Evolutionary conservation across 441 rosid genomes (phyloP).

Genomic region (Erysimum pusillum): DNA sequence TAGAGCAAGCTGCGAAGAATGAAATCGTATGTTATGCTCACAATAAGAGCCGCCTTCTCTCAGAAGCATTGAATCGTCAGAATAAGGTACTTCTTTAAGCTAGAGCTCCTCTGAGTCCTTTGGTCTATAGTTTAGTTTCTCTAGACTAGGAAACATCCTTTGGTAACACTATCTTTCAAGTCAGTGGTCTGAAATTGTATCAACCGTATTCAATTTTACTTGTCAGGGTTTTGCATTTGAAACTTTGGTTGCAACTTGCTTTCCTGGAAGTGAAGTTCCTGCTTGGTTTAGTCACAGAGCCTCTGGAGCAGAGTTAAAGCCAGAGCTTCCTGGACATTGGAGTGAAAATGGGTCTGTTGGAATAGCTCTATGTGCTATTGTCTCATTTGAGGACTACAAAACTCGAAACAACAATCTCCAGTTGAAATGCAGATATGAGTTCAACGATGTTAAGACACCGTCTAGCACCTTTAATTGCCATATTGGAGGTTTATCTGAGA

Average conservation of each 20-base stretch:
- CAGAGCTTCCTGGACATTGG: constrained; percentile 16
- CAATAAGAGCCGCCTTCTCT: neutral
- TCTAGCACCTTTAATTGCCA: constrained; percentile 17
- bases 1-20: neutral
- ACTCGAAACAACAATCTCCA: constrained; percentile 7
- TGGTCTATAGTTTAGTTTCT: too few relatives aligned
- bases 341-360: constrained; percentile 15
- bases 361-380: constrained; percentile 31
- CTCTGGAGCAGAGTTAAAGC: constrained; percentile 29
- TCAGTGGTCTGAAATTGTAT: too few relatives aligned
- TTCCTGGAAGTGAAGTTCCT: constrained; percentile 41
- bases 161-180: neutral
- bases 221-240: constrained; percentile 26
- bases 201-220: too few relatives aligned
- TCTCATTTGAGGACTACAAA: constrained; percentile 11
- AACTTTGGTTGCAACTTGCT: constrained; percentile 25
- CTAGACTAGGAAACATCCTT: neutral
- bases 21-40: neutral
- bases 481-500: constrained; percentile 29
- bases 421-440: constrained; percentile 22
- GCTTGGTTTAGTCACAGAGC: constrained; percentile 30
- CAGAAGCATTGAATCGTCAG: constrained; percentile 26
- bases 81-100: constrained; percentile 12
- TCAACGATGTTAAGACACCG: neutral
- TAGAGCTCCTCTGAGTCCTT: neutral